Conservation (phyloP, 208 protist species). For the Trypanosoma cruzi region DNA sequence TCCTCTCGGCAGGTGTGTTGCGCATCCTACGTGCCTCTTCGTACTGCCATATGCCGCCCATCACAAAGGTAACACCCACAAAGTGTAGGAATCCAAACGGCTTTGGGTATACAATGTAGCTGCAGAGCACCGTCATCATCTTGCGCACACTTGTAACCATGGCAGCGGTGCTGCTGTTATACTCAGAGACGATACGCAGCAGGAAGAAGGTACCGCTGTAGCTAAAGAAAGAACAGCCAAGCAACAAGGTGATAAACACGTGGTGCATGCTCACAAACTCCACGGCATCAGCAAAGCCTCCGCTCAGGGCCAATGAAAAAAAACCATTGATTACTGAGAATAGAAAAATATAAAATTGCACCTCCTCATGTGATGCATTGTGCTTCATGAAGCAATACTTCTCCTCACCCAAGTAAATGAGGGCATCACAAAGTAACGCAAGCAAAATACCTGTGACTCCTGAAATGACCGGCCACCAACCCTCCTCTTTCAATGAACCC, state of each 20-base stretch:
- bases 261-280: conserved; percentile 1
- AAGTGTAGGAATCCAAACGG: conserved; percentile 40
- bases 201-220: conserved; percentile 48
- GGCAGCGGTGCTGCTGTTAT: conserved; percentile 51
- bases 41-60: conserved; percentile 41
- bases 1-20: background rate
- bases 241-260: conserved; percentile 25
- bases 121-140: conserved; percentile 59
- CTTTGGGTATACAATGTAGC: conserved; percentile 48
- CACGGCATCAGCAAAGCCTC: background rate
- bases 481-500: background rate
- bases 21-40: conserved; percentile 34
- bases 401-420: conserved; percentile 58
- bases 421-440: conserved; percentile 44
- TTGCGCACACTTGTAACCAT: conserved; percentile 75
- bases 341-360: conserved; percentile 26
- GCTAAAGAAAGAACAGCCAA: conserved; percentile 30
- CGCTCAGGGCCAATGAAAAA: conserved; percentile 10
- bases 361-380: conserved; percentile 26
- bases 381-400: conserved; percentile 46
- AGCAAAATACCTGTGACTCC: conserved; percentile 40
- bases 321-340: conserved; percentile 25
- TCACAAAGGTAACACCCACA: conserved; percentile 34
- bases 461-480: conserved; percentile 16
- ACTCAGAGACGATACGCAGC: conserved; percentile 48